These are phyloP conservation scores for Rhodotorula taiwanensis DNA, from an alignment of 768 basidiomycete genomes.

Conservation along the genomic window DNA sequence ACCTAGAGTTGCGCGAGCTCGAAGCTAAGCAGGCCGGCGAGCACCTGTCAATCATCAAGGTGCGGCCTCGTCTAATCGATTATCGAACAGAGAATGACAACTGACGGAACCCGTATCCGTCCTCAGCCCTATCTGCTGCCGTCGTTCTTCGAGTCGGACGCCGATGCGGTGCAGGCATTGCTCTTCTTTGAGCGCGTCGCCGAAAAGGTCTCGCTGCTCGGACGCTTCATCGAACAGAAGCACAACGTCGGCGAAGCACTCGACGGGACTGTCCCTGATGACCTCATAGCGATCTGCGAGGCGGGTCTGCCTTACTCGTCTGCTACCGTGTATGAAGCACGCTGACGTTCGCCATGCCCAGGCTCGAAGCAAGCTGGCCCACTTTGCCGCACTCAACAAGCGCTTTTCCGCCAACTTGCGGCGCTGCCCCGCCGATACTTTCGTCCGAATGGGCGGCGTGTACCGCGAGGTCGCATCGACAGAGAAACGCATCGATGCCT, in stretches of 20 bases:
- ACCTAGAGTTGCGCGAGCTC: slow-evolving; percentile 76
- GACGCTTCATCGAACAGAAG: slow-evolving; percentile 68
- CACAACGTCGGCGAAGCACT: slow-evolving; percentile 80
- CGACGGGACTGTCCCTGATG: slow-evolving; percentile 71
- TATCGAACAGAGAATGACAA: background rate
- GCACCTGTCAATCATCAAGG: slow-evolving; percentile 74
- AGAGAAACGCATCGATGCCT: slow-evolving; percentile 87
- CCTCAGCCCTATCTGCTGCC: slow-evolving; percentile 80
- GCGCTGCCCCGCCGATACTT: slow-evolving; percentile 73
- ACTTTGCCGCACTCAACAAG: slow-evolving; percentile 74
- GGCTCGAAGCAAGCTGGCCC: slow-evolving; percentile 77
- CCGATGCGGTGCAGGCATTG: slow-evolving; percentile 78
- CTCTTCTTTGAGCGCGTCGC: slow-evolving; percentile 87
- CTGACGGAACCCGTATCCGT: accelerated
- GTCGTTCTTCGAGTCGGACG: slow-evolving; percentile 79
- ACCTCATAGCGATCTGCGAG: slow-evolving; percentile 88
- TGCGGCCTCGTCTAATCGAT: slow-evolving; percentile 39
- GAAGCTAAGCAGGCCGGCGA: slow-evolving; percentile 78
- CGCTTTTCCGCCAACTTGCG: slow-evolving; percentile 80
- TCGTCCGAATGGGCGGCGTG: slow-evolving; percentile 74
- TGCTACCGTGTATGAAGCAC: background rate
- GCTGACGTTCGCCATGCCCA: slow-evolving; percentile 40
- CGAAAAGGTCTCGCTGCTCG: slow-evolving; percentile 79
- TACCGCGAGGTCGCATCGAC: slow-evolving; percentile 76
- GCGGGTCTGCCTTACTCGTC: slow-evolving; percentile 47